These are phyloP conservation scores for Pueraria montana DNA, from an alignment of 306 rosid genomes.

Conservation along the genomic window DNA sequence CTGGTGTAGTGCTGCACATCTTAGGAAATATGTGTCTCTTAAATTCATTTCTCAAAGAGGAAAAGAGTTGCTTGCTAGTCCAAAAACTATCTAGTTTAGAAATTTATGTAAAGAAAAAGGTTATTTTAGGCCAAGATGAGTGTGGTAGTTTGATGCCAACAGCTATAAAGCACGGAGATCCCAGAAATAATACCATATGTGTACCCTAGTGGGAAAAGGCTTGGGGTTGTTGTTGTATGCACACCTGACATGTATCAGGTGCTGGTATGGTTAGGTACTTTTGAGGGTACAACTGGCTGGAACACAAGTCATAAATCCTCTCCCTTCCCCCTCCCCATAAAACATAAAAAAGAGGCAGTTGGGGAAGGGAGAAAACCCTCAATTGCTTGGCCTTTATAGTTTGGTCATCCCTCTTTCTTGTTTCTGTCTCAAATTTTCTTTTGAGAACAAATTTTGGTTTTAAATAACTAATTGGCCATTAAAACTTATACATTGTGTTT, in stretches of 20 bases:
- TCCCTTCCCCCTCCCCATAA: too few relatives aligned
- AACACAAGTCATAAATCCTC: too few relatives aligned
- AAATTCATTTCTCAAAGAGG: conserved; percentile 12
- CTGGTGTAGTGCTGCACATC: neutral
- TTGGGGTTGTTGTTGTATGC: neutral
- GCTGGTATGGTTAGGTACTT: neutral
- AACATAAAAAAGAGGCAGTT: neutral
- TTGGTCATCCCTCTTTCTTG: neutral
- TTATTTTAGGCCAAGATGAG: conserved; percentile 2
- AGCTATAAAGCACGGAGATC: neutral
- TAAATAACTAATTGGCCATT: neutral
- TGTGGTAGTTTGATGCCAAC: conserved; percentile 4
- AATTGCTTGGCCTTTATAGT: neutral
- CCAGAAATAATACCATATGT: neutral
- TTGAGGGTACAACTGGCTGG: neutral
- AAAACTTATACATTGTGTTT: neutral
- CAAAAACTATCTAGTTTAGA: conserved; percentile 12
- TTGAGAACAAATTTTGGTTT: neutral
- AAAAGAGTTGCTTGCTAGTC: neutral
- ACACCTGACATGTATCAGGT: neutral
- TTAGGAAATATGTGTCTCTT: conserved; percentile 7
- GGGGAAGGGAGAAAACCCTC: neutral
- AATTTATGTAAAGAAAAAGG: conserved; percentile 23
- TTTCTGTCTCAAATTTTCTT: neutral
- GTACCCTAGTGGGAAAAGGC: neutral